These are phyloP conservation scores for Phytomonas francai DNA, from an alignment of 208 protist genomes.

Conservation along the genomic window DNA sequence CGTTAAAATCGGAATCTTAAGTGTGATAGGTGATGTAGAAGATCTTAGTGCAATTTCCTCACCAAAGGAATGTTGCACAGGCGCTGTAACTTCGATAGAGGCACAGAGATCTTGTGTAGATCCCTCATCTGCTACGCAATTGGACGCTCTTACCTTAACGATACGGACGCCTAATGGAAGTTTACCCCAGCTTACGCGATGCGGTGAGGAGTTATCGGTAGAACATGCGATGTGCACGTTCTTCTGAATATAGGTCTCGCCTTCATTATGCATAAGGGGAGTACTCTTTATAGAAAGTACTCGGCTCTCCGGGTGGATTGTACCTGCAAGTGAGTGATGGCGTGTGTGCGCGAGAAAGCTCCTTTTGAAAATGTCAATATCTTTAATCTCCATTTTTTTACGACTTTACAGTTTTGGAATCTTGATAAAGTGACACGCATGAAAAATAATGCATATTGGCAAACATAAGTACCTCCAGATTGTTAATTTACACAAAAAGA, in stretches of 20 bases:
- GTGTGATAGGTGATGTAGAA: not conserved
- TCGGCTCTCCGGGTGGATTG: not conserved
- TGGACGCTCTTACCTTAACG: not conserved
- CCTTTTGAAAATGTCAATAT: constrained; percentile 2
- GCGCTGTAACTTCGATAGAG: not conserved
- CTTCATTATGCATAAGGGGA: not conserved
- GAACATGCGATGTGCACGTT: not conserved
- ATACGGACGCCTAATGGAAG: not conserved
- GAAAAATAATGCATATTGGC: not conserved
- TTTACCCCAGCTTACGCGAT: not conserved
- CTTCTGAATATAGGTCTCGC: not conserved
- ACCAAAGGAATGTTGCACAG: not conserved
- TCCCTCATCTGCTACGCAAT: not conserved
- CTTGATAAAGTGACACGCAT: not conserved
- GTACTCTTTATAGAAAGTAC: not conserved
- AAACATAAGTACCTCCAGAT: not conserved
- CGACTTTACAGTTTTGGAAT: not conserved
- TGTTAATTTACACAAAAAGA: not conserved
- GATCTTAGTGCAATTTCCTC: not conserved
- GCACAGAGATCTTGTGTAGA: not conserved
- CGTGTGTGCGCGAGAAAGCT: not conserved
- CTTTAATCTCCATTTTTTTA: constrained; percentile 5
- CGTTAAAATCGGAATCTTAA: not conserved
- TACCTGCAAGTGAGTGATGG: not conserved
- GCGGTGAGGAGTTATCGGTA: not conserved